Conservation (phyloP, 352 stramenopile genomes). For the Pythium angustatum region DNA sequence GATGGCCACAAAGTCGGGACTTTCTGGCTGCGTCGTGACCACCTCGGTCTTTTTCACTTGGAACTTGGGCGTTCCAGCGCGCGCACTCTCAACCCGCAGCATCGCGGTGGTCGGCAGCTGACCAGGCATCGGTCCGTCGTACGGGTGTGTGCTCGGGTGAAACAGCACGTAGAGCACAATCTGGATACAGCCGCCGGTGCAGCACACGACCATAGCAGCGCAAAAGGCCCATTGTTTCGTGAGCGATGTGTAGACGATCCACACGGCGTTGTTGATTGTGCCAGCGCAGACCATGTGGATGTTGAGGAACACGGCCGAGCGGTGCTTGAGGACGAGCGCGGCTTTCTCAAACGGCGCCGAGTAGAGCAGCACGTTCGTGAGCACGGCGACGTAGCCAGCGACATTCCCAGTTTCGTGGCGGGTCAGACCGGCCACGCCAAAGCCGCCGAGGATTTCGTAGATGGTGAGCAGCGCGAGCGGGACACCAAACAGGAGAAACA, state of each 20-base stretch:
- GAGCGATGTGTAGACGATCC: constrained; percentile 54
- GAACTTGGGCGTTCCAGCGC: not conserved
- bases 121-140: constrained; percentile 10
- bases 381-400: constrained; percentile 40
- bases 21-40: not conserved
- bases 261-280: constrained; percentile 62
- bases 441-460: constrained; percentile 45
- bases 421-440: constrained; percentile 30
- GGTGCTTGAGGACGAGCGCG: constrained; percentile 45
- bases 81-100: too few relatives aligned
- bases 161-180: constrained; percentile 49
- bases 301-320: constrained; percentile 49
- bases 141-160: constrained; percentile 44
- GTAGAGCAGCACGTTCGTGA: constrained; percentile 50
- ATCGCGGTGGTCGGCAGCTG: too few relatives aligned
- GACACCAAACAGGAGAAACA: constrained; percentile 26
- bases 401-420: constrained; percentile 32
- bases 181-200: constrained; percentile 35
- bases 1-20: not conserved
- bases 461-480: constrained; percentile 35
- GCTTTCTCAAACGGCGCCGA: constrained; percentile 54
- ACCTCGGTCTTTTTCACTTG: not conserved
- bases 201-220: constrained; percentile 46
- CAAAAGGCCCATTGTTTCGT: constrained; percentile 56
- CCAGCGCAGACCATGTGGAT: constrained; percentile 57